phyloP scores from a whole-genome alignment of 371 early-diverging fungal genomes.

The Catenaria anguillulae region DNA sequence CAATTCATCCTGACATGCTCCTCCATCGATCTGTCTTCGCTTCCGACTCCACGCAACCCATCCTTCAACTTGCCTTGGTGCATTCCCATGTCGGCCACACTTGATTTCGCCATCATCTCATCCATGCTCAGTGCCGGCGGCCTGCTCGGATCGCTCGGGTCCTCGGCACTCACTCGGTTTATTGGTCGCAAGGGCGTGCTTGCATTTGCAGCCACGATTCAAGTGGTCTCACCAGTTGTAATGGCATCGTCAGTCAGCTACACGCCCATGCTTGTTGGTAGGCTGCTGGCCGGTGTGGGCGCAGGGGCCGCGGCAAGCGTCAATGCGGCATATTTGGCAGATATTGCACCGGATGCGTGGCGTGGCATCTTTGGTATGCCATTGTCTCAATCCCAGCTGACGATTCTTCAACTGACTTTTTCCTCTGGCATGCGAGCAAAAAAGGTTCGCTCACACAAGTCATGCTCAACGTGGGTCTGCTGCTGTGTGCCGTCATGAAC shows the following conservation, averaged over 20 bases:
- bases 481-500: neutral
- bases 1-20: conserved; percentile 52
- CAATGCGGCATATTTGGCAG: conserved; percentile 72
- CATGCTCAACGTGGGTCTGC: neutral
- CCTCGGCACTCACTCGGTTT: conserved; percentile 46
- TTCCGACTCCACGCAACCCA: neutral
- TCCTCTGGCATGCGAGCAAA: neutral
- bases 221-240: conserved; percentile 28
- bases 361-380: conserved; percentile 47
- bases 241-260: conserved; percentile 42
- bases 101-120: conserved; percentile 48
- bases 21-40: conserved; percentile 22
- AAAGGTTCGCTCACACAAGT: neutral
- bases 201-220: conserved; percentile 23
- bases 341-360: conserved; percentile 54
- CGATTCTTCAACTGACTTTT: neutral
- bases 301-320: conserved; percentile 66
- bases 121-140: conserved; percentile 65
- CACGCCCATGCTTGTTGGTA: conserved; percentile 43
- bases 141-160: conserved; percentile 59
- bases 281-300: conserved; percentile 73
- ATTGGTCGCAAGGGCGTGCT: conserved; percentile 55
- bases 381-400: neutral
- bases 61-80: conserved; percentile 39
- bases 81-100: conserved; percentile 60